These are phyloP conservation scores for Taiwanofungus camphoratus DNA, from an alignment of 1,284 basidiomycete genomes.

Conservation along the genomic window DNA sequence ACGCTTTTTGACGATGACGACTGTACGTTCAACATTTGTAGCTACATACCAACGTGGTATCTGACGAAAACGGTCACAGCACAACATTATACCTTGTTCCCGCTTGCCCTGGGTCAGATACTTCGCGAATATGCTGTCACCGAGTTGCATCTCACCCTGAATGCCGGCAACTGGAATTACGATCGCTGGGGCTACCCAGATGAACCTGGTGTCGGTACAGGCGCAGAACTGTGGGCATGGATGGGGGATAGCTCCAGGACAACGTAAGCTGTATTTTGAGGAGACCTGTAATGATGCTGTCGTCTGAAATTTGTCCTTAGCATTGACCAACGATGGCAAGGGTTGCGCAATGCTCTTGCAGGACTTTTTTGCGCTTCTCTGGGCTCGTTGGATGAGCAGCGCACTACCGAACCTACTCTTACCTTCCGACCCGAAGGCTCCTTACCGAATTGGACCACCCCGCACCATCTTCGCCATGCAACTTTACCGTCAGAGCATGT, in stretches of 20 bases:
- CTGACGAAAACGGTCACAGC: conserved; percentile 33
- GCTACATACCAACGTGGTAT: not conserved
- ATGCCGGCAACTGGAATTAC: conserved; percentile 90
- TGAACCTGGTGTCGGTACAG: conserved; percentile 72
- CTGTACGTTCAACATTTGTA: conserved; percentile 31
- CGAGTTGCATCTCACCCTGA: conserved; percentile 83
- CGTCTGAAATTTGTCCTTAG: conserved; percentile 31
- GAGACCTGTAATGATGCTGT: not conserved
- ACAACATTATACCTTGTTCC: conserved; percentile 83
- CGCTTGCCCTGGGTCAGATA: conserved; percentile 82
- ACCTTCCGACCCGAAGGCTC: conserved; percentile 56
- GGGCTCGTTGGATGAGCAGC: conserved; percentile 65
- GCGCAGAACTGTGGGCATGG: conserved; percentile 90
- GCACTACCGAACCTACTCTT: conserved; percentile 59
- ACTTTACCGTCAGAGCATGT: conserved; percentile 79
- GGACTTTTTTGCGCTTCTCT: conserved; percentile 94
- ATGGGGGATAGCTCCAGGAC: conserved; percentile 54
- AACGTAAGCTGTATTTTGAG: conserved; percentile 38
- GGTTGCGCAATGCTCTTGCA: conserved; percentile 82
- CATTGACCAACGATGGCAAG: conserved; percentile 76
- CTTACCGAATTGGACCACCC: conserved; percentile 45
- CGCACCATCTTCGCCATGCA: conserved; percentile 66
- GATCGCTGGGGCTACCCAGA: conserved; percentile 79
- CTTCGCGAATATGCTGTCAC: conserved; percentile 79
- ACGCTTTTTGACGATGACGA: conserved; percentile 45